Evolutionary conservation across 305 asterid genomes (phyloP), one percentile per base, ranked within the genome.

Genomic region (Fraxinus angustifolia): DNA sequence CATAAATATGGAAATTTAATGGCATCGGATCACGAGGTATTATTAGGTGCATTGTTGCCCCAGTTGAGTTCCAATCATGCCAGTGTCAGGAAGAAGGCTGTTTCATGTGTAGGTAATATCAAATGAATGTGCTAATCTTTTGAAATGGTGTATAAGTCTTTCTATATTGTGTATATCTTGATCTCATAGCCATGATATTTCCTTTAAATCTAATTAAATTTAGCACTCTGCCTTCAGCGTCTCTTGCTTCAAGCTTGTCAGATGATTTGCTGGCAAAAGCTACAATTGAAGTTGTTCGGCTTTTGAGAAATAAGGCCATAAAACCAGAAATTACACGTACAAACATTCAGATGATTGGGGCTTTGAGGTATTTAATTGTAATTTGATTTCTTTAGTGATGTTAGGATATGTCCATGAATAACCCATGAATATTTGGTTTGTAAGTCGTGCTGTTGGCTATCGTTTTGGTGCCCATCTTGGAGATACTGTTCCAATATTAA

Each of bases 401-500:
- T 74, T 76, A 70, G 73, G 3, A 34, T 75, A 3, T 45, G 23
- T 83, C 73, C 8, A 2, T 82, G 31, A 70, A 84, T 85, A 80
- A 79, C 71, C n/a, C 40, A 10, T 80, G 81, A 33, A 5, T 80
- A 70, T 85, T 48, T 87, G 73, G 38, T 81, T 84, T 72, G 75
- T 62, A 76, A 96, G 99, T 83, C 98, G 98, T 85, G 93, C 99
- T 84, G 99, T 96, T 88, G 99, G 99, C 75, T 94, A 96, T 83
- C 99, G 98, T 79, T 96, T 96, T 90, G 99, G 98, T 84, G 93
- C 98, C 65, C 97, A 94, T 87, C 98, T 96, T 77, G 98, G 95
- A 87, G 99, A 96, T 73, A 87, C 98, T 23, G 98, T 96, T 83
- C 98, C 98, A 33, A 83, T 96, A 80, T 86, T 96, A 76, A 88